Conservation (phyloP, 768 basidiomycete genomes). For the Tylopilus cervinicoccineus region DNA sequence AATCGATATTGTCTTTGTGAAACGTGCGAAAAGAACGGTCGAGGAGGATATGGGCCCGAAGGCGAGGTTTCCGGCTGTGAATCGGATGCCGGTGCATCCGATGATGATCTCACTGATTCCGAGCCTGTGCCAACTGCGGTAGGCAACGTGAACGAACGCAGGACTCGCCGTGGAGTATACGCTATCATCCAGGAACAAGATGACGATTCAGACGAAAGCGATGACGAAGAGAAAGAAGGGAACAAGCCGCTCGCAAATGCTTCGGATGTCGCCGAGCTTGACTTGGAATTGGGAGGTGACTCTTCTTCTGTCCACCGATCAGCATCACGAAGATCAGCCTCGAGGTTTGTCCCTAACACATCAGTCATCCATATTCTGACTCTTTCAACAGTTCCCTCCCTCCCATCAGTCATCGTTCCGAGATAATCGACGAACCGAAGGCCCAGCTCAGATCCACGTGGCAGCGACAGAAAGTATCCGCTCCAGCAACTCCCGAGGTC, state of each 20-base stretch:
- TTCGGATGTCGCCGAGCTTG: conserved; percentile 44
- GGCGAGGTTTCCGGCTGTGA: conserved; percentile 45
- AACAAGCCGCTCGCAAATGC: conserved; percentile 46
- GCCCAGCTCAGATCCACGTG: conserved; percentile 51
- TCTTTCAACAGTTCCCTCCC: conserved; percentile 20
- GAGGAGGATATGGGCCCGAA: conserved; percentile 66
- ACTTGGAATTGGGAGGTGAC: conserved; percentile 45
- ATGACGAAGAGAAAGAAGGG: conserved; percentile 49
- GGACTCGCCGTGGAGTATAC: conserved; percentile 81
- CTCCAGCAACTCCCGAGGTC: conserved; percentile 42
- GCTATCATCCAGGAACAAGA: conserved; percentile 59
- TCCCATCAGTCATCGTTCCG: conserved; percentile 30
- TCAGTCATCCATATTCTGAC: conserved; percentile 10
- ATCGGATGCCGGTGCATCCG: conserved; percentile 41
- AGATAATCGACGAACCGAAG: conserved; percentile 14
- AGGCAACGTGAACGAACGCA: conserved; percentile 71
- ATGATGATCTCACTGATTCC: conserved; percentile 31
- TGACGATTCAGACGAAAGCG: conserved; percentile 59
- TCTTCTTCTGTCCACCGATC: conserved; percentile 20
- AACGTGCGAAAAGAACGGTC: conserved; percentile 73
- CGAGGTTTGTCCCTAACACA: conserved; percentile 19
- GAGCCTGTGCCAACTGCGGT: conserved; percentile 46
- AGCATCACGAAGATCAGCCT: conserved; percentile 24
- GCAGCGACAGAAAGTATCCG: conserved; percentile 50
- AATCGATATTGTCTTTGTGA: conserved; percentile 81